A percentile compares a stretch with the other conserved stretches of the same genome.
Conservation (phyloP, 768 basidiomycete species). For the Lentinula aciculospora region DNA sequence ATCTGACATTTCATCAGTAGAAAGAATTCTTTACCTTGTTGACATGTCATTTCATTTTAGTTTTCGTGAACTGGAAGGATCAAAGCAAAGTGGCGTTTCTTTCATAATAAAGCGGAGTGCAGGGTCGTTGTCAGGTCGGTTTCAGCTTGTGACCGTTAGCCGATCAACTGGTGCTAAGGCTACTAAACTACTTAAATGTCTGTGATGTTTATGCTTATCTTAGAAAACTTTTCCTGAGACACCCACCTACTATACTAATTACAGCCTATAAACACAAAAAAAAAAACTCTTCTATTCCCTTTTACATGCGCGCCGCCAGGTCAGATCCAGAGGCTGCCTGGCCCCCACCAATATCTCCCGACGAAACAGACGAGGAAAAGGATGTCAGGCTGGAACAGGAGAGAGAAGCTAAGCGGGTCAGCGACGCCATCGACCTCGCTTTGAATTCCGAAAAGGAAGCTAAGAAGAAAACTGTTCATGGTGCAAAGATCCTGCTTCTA, state of each 20-base stretch:
- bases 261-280: neutral
- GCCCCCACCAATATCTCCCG: constrained; percentile 22
- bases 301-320: neutral
- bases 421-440: constrained; percentile 51
- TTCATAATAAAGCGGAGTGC: neutral
- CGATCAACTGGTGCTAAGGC: neutral
- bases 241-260: neutral
- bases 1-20: too few species aligned
- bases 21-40: too few species aligned
- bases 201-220: neutral
- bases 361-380: constrained; percentile 38
- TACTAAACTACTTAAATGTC: neutral
- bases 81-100: neutral
- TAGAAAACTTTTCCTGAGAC: neutral
- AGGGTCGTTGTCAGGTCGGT: neutral
- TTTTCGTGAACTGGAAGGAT: neutral
- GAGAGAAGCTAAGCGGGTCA: constrained; percentile 43
- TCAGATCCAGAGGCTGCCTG: neutral
- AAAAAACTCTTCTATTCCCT: neutral
- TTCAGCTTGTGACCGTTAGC: neutral
- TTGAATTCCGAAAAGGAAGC: constrained; percentile 41
- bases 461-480: constrained; percentile 27
- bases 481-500: constrained; percentile 49
- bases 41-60: neutral
- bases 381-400: constrained; percentile 35